Conservation (phyloP, 2,329 filamentous ascomycete genomes). For the Aspergillus hiratsukae region DNA sequence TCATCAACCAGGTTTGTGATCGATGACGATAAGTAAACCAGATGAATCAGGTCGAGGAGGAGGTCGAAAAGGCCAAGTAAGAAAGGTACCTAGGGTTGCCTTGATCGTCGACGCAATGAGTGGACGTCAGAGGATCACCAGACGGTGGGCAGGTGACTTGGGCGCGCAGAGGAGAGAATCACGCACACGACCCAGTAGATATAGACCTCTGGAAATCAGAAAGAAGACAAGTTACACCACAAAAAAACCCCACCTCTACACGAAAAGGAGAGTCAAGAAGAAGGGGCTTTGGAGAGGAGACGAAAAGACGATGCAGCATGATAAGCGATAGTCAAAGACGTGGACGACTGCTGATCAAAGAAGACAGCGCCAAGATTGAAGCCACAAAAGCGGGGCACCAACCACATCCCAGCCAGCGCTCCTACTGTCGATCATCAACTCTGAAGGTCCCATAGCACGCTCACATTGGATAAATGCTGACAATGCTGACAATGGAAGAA, state of each 20-base stretch:
- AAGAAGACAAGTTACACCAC: background rate
- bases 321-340: background rate
- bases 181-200: background rate
- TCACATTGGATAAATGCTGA: background rate
- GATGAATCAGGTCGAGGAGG: background rate
- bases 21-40: background rate
- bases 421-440: background rate
- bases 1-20: background rate
- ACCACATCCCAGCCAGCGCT: background rate
- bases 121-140: constrained; percentile 1
- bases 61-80: background rate
- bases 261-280: constrained; percentile 1
- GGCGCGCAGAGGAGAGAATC: background rate
- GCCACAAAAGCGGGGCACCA: background rate
- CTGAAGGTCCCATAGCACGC: background rate
- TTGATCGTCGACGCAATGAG: background rate
- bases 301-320: background rate
- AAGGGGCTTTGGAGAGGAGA: background rate
- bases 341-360: background rate
- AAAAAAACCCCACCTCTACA: background rate
- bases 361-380: background rate
- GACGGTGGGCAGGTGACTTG: constrained; percentile 1
- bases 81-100: background rate
- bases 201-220: background rate
- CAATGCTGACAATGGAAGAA: too few species aligned